Conservation (phyloP, 2,329 filamentous ascomycete species). For the Colletotrichum tropicale region DNA sequence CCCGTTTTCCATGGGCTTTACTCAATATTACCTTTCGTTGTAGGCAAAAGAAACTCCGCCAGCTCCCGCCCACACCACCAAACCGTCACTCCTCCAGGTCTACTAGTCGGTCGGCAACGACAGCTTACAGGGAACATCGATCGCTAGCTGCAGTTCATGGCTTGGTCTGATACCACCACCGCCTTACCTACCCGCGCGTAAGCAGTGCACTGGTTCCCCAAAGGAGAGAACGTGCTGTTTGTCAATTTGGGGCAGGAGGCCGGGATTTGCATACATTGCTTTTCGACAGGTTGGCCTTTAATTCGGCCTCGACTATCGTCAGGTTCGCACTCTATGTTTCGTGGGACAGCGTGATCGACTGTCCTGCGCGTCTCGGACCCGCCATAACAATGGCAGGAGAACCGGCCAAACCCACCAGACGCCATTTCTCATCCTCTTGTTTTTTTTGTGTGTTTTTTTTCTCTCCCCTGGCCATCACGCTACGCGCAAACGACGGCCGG, state of each 20-base stretch:
- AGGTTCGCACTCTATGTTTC: not conserved
- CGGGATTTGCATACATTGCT: not conserved
- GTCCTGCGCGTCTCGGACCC: not conserved
- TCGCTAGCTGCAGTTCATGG: slow-evolving; percentile 1
- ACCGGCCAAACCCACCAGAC: not conserved
- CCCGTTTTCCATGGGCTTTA: not conserved
- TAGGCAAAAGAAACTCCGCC: not conserved
- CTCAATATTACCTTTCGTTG: not conserved
- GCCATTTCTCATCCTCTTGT: not conserved
- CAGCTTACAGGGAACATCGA: not conserved
- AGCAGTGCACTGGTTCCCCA: not conserved
- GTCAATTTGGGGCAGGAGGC: not conserved
- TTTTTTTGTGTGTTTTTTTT: too few relatives aligned
- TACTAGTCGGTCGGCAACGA: not conserved
- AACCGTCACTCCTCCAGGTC: not conserved
- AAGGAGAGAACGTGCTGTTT: not conserved
- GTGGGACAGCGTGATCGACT: not conserved
- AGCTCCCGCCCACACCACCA: not conserved
- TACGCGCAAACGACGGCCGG: slow-evolving; percentile 2
- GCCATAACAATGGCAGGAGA: not conserved
- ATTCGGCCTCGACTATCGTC: not conserved
- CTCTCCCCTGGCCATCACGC: not conserved
- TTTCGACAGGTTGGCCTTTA: not conserved
- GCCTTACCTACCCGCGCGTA: not conserved
- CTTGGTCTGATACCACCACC: not conserved